Conservation (phyloP, 768 basidiomycete species). For the Cystofilobasidium capitatum region DNA sequence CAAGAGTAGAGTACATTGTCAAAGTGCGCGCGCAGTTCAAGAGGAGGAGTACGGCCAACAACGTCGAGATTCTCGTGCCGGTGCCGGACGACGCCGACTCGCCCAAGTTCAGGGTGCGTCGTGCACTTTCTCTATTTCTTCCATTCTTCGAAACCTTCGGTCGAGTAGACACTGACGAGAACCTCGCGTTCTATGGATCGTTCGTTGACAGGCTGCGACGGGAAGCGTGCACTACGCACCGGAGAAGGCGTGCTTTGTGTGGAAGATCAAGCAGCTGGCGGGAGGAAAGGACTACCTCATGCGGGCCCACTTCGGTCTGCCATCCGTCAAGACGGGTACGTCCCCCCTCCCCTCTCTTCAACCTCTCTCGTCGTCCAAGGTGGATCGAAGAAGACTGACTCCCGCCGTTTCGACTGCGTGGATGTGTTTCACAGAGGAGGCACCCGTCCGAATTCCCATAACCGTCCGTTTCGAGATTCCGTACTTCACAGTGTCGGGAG, state of each 20-base stretch:
- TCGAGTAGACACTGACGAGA: no score
- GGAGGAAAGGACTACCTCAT: conserved; percentile 94
- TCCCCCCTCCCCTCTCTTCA: conserved; percentile 15
- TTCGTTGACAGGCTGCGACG: conserved; percentile 61
- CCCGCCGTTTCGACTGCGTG: neutral
- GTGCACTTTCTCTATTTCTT: neutral
- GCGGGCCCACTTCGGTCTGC: conserved; percentile 95
- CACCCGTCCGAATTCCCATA: conserved; percentile 59
- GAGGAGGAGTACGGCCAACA: conserved; percentile 88
- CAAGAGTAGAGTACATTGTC: conserved; percentile 64
- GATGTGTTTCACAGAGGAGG: conserved; percentile 14
- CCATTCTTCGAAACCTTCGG: neutral
- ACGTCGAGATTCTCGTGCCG: conserved; percentile 97
- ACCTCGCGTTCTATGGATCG: neutral
- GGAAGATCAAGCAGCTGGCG: conserved; percentile 98
- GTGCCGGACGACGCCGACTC: conserved; percentile 98
- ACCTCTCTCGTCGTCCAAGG: neutral
- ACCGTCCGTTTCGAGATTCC: conserved; percentile 98
- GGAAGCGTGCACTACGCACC: conserved; percentile 95
- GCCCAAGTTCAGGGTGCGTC: conserved; percentile 82
- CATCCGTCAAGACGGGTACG: conserved; percentile 81
- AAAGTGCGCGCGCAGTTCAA: conserved; percentile 87
- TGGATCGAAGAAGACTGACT: neutral
- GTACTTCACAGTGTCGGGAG: conserved; percentile 90
- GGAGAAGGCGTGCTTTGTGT: conserved; percentile 95